A percentile compares a stretch with the other conserved stretches of the same genome.
Evolutionary conservation across 805 yeast genomes (phyloP).

Genomic region (Ogataea haglerorum): DNA sequence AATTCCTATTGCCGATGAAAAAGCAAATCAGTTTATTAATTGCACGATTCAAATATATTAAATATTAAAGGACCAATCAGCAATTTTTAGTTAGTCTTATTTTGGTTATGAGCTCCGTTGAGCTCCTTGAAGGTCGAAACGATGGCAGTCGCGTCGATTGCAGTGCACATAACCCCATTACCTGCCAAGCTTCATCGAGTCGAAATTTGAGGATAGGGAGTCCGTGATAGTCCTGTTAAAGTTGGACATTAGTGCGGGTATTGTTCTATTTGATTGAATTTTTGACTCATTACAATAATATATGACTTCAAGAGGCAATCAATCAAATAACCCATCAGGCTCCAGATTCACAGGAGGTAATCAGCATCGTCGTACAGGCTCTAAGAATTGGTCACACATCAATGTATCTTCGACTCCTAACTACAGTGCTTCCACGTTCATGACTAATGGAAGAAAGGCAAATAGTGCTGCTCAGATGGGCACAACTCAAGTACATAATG

Average conservation of each 20-base stretch:
- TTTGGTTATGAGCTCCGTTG: conserved; percentile 5
- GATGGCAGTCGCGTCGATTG: conserved; percentile 1
- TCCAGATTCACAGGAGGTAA: conserved; percentile 2
- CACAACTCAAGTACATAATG: background rate
- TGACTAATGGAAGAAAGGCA: conserved; percentile 4
- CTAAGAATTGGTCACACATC: conserved; percentile 20
- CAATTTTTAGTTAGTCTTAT: background rate
- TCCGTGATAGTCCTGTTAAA: no score
- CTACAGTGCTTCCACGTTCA: no score
- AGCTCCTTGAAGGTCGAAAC: no score
- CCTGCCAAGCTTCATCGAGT: no score
- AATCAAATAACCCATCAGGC: background rate
- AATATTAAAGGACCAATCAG: conserved; percentile 8
- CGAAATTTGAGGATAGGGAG: no score
- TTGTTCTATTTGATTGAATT: no score
- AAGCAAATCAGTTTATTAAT: background rate
- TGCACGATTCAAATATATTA: background rate
- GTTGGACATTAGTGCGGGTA: no score
- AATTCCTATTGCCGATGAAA: background rate
- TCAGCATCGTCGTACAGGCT: conserved; percentile 26
- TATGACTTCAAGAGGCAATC: conserved; percentile 8
- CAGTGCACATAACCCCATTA: conserved; percentile 5
- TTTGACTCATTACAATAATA: no score
- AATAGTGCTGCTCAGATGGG: conserved; percentile 3
- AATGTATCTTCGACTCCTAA: conserved; percentile 1